Base-by-base conservation (phyloP, 768 basidiomycete species). In the Suillus hirtellus region DNA sequence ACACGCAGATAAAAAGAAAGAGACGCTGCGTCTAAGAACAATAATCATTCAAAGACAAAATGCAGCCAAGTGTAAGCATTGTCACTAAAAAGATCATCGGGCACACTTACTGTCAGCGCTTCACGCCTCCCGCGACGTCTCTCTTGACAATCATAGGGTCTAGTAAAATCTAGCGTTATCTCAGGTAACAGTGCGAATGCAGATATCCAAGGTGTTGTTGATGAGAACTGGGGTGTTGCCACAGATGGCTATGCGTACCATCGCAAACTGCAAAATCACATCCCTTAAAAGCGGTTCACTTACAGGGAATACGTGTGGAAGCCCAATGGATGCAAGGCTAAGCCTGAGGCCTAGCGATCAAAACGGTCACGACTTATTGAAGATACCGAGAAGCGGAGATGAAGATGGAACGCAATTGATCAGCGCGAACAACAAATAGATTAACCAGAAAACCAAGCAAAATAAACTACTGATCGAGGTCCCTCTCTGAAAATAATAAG, bases 401-500 rank as follows among this genome's bases (percentile, higher is more conserved):
- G 2, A 35, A 12, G 11, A 53, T 53, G 10, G 11, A 19, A n/a
- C 9, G 19, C 19, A 34, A 12, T 53, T 10, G 19, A 53, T 19
- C 11, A 12, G 11, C 34, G 52, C 52, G 34, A 53, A 53, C 10
- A 53, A 52, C 27, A 24, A 14, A 49, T 7, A 38, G 7, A 17
- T 56, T 27, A 17, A 24, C 9, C n/a, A 24, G 21, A 56, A 54
- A 21, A 15, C 21, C 21, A 10, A 14, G n/a, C 19, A 14, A 55
- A 8, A 27, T 12, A 6, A 31, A 27, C 24, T 58, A 58, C 40
- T 42, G 40, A 43, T 42, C 56, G 19, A 58, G 40, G 56, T 42
- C 40, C 56, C 40, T 42, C 24, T 27, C 56, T 58, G 27, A 42
- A 19, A 42, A 56, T 2, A 43, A 31, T 58, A 42, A 58, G 56